Evolutionary conservation across 176 grass and related monocot species (phyloP), one percentile per base, ranked within the genome.

Genomic region (Areca catechu): DNA sequence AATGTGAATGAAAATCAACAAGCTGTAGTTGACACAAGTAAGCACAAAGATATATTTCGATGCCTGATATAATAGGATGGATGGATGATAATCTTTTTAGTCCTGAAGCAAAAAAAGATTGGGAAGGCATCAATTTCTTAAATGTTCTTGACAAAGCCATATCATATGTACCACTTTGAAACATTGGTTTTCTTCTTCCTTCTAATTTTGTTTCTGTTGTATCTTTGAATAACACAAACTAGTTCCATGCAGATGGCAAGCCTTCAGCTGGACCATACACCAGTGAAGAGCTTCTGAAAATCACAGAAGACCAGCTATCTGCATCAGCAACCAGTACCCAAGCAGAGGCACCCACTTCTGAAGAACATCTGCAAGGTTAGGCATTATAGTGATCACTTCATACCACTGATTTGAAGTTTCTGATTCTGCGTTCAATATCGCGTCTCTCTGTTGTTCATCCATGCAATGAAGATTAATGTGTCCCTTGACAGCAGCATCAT

Each of bases 271-370:
- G 9, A 15, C 56, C 86, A 67, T 84, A 84, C 56, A 76, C 83
- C 22, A 95, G 86, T 19, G 86, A 95, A 70, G 91, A 90, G 55
- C 79, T 86, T n/a, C 61, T 86, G 70, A 89, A 92, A 82, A 72
- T 98, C 61, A 88, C 93, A 15, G 81, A 88, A 75, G 81, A 88
- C 55, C 84, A 92, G 67, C 62, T 88, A 19, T 61, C 84, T 68
- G 87, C 84, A 54, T 82, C 81, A 22, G 53, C 81, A 12, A 19
- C 73, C 51, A 51, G 71, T 76, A 74, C 76, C 20, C 75, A 77
- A 74, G 72, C 54, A 69, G 51, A 56, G 0, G 23, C 56, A 58
- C 47, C 67, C 16, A 19, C 80, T 30, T 57, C 69, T 18, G 1
- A 64, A 20, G 62, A 79, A 49, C 58, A 77, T 62, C 67, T 71